Evolutionary conservation across 1,284 basidiomycete genomes (phyloP), one percentile per base, ranked within the genome.

Genomic region (Apiotrichum gamsii): DNA sequence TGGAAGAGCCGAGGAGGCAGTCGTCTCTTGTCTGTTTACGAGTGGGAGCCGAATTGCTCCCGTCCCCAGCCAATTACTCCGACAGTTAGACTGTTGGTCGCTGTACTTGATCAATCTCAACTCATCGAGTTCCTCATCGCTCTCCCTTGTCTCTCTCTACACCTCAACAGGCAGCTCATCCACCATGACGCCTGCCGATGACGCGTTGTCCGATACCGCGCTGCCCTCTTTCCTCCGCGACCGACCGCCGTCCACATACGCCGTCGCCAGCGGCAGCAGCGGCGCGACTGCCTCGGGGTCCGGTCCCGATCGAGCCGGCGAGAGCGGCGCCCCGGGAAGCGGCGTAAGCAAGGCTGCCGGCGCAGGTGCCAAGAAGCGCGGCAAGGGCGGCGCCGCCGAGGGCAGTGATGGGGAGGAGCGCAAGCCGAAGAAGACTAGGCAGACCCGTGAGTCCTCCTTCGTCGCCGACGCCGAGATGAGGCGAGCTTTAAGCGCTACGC

Each of bases 371-470:
- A 50, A 45, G 35, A 50, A 50, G 34, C 43, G 48, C 3, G 14
- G 15, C 16, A 47, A 44, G 23, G 32, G 43, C 16, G 37, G 29
- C 5, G 25, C 18, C 16, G 44, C 18, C 16, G 44, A 44, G 23
- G 32, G 43, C 16, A 36, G 29, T 5, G 25, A 43, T 8, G 32
- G 39, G 20, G 50, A 57, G 14, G 60, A 53, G 38, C 52, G 44
- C 42, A 57, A 54, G 39, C 52, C 57, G 8, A 70, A 70, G 54
- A 66, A 63, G 56, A 68, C 64, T 9, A 62, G 68, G 42, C 66
- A 68, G 49, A 70, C 60, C 37, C 68, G 68, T 70, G 50, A 54
- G 67, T 66, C 10, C 4, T 4, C 19, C 30, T 8, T 10, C 11
- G n/a, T n/a, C n/a, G n/a, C n/a, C n/a, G n/a, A n/a, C n/a, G n/a